phyloP scores from a whole-genome alignment of 2,329 filamentous ascomycete genomes.

The Myriosclerotinia duriaeana region DNA sequence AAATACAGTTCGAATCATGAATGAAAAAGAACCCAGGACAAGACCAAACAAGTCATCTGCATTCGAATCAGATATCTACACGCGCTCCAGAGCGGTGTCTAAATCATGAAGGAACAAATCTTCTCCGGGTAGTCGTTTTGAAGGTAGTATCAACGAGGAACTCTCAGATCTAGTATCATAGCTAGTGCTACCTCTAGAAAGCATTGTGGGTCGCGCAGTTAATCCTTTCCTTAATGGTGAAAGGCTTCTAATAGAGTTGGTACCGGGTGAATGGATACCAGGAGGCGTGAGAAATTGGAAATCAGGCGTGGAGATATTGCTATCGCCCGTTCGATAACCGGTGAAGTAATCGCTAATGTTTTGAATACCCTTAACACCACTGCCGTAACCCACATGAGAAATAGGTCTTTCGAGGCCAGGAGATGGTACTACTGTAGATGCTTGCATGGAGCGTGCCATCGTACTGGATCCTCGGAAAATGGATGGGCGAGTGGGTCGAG shows the following conservation, averaged over 20 bases:
- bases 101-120: conserved; percentile 21
- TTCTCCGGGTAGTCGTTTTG: conserved; percentile 15
- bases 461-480: conserved; percentile 22
- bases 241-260: background rate
- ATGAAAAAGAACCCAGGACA: background rate
- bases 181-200: conserved; percentile 19
- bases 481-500: conserved; percentile 11
- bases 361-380: conserved; percentile 3
- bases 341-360: conserved; percentile 15
- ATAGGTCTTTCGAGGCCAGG: background rate
- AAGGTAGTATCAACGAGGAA: conserved; percentile 12
- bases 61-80: background rate
- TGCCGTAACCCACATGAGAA: background rate
- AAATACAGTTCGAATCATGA: background rate
- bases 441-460: conserved; percentile 15
- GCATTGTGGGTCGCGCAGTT: conserved; percentile 1
- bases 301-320: conserved; percentile 19
- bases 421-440: conserved; percentile 18
- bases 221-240: conserved; percentile 4
- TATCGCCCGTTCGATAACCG: conserved; percentile 14
- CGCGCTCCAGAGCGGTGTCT: conserved; percentile 13
- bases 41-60: background rate
- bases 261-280: background rate
- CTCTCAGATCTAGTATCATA: conserved; percentile 18
- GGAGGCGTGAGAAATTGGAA: conserved; percentile 21